phyloP scores from a whole-genome alignment of 2,329 filamentous ascomycete genomes.

The Claviceps humidiphila region DNA sequence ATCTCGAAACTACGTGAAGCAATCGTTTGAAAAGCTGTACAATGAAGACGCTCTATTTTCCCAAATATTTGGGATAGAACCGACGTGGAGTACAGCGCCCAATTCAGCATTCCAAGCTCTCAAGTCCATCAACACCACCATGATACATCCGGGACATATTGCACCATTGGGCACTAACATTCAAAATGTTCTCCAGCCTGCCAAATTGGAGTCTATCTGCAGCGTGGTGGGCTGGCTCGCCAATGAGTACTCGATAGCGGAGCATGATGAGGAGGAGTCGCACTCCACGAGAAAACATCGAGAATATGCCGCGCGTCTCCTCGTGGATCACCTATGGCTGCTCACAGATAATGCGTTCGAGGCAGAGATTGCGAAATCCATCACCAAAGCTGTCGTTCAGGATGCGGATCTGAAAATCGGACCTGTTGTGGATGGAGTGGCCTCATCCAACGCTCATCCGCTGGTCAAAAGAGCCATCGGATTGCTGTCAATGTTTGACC shows the following conservation, averaged over 20 bases:
- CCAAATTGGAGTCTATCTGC: slow-evolving; percentile 37
- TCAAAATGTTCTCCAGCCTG: slow-evolving; percentile 33
- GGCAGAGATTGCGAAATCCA: slow-evolving; percentile 39
- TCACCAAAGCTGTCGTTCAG: slow-evolving; percentile 33
- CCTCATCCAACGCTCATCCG: slow-evolving; percentile 44
- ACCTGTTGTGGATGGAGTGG: slow-evolving; percentile 32
- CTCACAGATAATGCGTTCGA: slow-evolving; percentile 43
- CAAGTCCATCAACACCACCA: slow-evolving; percentile 34
- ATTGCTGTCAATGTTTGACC: slow-evolving; percentile 48
- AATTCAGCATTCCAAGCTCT: slow-evolving; percentile 39
- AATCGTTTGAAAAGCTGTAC: slow-evolving; percentile 44
- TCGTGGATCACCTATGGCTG: slow-evolving; percentile 44
- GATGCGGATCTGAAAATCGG: slow-evolving; percentile 37
- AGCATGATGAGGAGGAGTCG: slow-evolving; percentile 45
- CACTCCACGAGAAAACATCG: slow-evolving; percentile 39
- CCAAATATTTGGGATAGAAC: slow-evolving; percentile 42
- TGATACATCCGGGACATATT: slow-evolving; percentile 42
- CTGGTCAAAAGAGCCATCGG: slow-evolving; percentile 45
- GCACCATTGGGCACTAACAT: slow-evolving; percentile 35
- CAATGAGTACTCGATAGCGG: slow-evolving; percentile 42
- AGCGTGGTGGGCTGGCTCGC: slow-evolving; percentile 44
- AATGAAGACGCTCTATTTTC: slow-evolving; percentile 40
- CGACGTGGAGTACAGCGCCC: slow-evolving; percentile 34
- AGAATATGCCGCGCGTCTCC: slow-evolving; percentile 40
- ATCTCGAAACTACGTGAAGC: slow-evolving; percentile 44